Percentiles rank a stretch among this genome's conserved stretches.
Evolutionary conservation across 2,329 filamentous ascomycete genomes (phyloP).

Genomic region (Fusarium sp.): DNA sequence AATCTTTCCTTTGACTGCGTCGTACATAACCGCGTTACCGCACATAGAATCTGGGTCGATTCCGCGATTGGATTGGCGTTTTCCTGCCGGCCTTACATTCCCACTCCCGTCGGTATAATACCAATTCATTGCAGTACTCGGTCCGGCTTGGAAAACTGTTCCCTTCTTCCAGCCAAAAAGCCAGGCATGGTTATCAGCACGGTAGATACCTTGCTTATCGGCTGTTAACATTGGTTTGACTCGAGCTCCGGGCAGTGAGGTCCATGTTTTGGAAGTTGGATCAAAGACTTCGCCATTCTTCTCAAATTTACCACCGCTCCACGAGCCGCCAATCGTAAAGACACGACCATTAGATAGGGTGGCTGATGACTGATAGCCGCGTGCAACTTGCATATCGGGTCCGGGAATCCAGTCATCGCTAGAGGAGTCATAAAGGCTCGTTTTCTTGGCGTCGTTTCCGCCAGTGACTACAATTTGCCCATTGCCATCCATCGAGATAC

Average conservation of each 20-base stretch:
- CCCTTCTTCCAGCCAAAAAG: constrained; percentile 55
- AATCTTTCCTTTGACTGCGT: constrained; percentile 67
- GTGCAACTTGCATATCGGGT: constrained; percentile 22
- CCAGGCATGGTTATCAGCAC: constrained; percentile 46
- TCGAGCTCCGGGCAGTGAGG: constrained; percentile 46
- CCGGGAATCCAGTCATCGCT: constrained; percentile 23
- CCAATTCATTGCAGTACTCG: constrained; percentile 66
- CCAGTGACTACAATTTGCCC: constrained; percentile 65
- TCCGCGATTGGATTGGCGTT: constrained; percentile 47
- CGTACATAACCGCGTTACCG: constrained; percentile 67
- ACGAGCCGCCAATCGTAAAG: constrained; percentile 30
- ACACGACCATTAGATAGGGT: constrained; percentile 22
- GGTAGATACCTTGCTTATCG: constrained; percentile 55
- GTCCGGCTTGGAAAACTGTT: constrained; percentile 64
- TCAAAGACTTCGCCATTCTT: constrained; percentile 32
- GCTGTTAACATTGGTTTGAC: constrained; percentile 61
- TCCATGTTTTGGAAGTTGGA: constrained; percentile 19
- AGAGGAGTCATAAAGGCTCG: constrained; percentile 57
- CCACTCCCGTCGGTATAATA: constrained; percentile 54
- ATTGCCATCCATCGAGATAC: constrained; percentile 60
- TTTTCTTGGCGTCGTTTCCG: constrained; percentile 60
- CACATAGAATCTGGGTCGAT: constrained; percentile 62
- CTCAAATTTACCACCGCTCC: constrained; percentile 13
- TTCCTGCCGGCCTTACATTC: constrained; percentile 35
- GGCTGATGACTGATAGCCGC: constrained; percentile 24